Conservation (phyloP, 345 rosid genomes). For the Salix brachista region DNA sequence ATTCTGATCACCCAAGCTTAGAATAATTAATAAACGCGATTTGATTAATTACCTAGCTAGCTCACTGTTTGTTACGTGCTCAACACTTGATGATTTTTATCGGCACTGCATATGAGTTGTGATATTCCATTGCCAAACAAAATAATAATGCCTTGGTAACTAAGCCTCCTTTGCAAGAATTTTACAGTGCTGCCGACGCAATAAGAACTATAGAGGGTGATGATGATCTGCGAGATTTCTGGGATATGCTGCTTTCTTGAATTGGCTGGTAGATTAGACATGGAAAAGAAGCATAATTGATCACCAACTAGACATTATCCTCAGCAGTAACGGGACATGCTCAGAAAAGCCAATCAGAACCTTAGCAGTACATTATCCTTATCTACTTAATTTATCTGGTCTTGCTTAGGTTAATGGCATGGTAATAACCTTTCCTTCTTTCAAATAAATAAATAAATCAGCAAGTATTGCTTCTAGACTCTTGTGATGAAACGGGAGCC, state of each 20-base stretch:
- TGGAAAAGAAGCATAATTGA: not conserved
- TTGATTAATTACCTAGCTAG: not conserved
- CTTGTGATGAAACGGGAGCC: not conserved
- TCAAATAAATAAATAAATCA: not conserved
- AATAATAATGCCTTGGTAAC: not conserved
- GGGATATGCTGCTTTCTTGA: slow-evolving; percentile 30
- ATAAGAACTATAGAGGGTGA: not conserved
- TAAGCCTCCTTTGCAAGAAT: not conserved
- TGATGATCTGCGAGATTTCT: slow-evolving; percentile 25
- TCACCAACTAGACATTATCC: slow-evolving; percentile 11
- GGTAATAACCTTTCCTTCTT: not conserved
- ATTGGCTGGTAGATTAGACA: slow-evolving; percentile 1
- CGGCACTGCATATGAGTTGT: not conserved
- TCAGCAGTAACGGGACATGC: slow-evolving; percentile 13
- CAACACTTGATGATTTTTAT: not conserved
- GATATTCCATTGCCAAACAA: not conserved
- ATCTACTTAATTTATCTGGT: slow-evolving; percentile 6
- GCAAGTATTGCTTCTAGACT: not conserved
- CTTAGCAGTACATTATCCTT: slow-evolving; percentile 11
- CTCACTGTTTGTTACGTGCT: not conserved
- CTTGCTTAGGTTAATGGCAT: slow-evolving; percentile 3
- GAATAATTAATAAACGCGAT: not conserved
- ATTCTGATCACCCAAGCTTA: not conserved
- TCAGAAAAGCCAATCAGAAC: not conserved
- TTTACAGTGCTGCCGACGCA: slow-evolving; percentile 9